Conservation (phyloP, 1,284 basidiomycete genomes). For the Meripilus lineatus region DNA sequence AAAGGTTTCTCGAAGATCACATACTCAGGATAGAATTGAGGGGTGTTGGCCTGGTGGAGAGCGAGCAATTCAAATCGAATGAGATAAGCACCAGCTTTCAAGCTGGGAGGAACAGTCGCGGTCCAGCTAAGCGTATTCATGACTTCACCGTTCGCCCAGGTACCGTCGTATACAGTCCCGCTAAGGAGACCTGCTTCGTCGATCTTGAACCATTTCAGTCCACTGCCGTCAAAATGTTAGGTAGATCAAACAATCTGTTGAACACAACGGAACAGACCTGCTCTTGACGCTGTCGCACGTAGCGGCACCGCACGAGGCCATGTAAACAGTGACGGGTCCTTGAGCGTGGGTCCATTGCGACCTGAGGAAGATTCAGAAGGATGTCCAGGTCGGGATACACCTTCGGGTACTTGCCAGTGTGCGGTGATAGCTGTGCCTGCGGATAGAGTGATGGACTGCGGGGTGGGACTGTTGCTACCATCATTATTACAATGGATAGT, state of each 20-base stretch:
- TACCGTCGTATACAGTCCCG: slow-evolving; percentile 42
- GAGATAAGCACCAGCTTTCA: slow-evolving; percentile 46
- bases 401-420: not conserved
- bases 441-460: slow-evolving; percentile 5
- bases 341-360: slow-evolving; percentile 5
- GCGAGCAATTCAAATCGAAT: slow-evolving; percentile 55
- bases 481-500: slow-evolving; percentile 6
- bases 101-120: slow-evolving; percentile 43
- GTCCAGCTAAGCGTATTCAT: slow-evolving; percentile 52
- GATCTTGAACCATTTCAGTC: slow-evolving; percentile 42
- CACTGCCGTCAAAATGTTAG: not conserved
- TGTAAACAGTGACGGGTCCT: slow-evolving; percentile 6
- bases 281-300: slow-evolving; percentile 6
- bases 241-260: not conserved
- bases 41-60: slow-evolving; percentile 30
- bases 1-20: not conserved
- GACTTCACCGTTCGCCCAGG: slow-evolving; percentile 49
- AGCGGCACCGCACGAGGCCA: slow-evolving; percentile 6
- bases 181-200: slow-evolving; percentile 48
- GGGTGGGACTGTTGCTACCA: slow-evolving; percentile 5
- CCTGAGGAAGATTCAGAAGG: not conserved
- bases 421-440: slow-evolving; percentile 1
- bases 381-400: not conserved
- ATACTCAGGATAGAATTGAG: slow-evolving; percentile 51
- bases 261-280: not conserved